These are phyloP conservation scores for Solanum pennellii DNA, from an alignment of 257 asterid species.

Conservation along the genomic window DNA sequence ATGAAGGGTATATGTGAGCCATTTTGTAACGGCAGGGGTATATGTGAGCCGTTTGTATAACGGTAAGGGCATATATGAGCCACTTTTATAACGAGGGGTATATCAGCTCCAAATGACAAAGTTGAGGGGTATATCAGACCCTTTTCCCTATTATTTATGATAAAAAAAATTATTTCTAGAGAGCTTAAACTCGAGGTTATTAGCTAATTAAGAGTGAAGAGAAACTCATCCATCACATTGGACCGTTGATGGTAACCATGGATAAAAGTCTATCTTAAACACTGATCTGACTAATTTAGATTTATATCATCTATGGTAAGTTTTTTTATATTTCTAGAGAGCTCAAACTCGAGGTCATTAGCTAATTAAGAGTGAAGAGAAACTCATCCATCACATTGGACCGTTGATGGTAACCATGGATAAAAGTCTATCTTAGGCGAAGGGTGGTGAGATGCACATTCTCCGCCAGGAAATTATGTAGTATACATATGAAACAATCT, in stretches of 20 bases:
- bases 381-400: background rate
- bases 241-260: background rate
- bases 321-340: background rate
- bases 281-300: background rate
- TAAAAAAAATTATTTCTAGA: too few relatives aligned
- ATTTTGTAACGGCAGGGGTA: too few relatives aligned
- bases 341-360: background rate
- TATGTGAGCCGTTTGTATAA: too few relatives aligned
- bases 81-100: too few relatives aligned
- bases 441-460: background rate
- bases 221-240: background rate
- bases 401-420: background rate
- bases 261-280: background rate
- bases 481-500: background rate
- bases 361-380: background rate
- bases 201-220: background rate
- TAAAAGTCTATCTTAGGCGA: background rate
- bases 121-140: too few relatives aligned
- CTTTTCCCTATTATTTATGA: too few relatives aligned
- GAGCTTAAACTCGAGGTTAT: background rate
- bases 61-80: too few relatives aligned
- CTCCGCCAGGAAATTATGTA: accelerated
- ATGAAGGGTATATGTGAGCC: too few relatives aligned
- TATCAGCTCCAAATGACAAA: too few relatives aligned
- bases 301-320: background rate